Conservation (phyloP, 2,329 filamentous ascomycete genomes). For the Xylariaceae sp. region DNA sequence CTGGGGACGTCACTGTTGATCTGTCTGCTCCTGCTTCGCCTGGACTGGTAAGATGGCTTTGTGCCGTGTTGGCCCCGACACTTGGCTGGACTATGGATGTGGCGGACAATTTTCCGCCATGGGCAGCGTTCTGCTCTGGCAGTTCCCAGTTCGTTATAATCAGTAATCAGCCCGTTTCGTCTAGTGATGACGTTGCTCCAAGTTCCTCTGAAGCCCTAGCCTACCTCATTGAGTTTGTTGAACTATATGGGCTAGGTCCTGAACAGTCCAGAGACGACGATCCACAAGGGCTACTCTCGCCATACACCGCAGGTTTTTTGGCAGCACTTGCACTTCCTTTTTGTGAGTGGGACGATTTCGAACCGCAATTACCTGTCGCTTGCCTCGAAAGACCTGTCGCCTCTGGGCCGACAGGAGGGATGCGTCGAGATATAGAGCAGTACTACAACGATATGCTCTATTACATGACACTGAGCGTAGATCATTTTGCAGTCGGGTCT, state of each 20-base stretch:
- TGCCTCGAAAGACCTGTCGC: not conserved
- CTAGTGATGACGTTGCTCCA: not conserved
- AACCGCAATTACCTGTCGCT: not conserved
- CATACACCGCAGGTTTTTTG: conserved; percentile 3
- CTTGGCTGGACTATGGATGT: conserved; percentile 4
- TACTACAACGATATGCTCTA: conserved; percentile 19
- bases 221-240: conserved; percentile 1
- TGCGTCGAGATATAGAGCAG: not conserved
- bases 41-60: conserved; percentile 7
- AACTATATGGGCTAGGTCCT: not conserved
- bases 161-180: not conserved
- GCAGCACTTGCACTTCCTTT: conserved; percentile 7
- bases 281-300: not conserved
- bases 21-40: conserved; percentile 1
- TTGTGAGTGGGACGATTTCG: conserved; percentile 1
- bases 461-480: conserved; percentile 32
- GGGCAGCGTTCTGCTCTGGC: not conserved
- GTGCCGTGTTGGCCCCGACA: conserved; percentile 6
- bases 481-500: conserved; percentile 23
- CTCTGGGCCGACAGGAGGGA: not conserved
- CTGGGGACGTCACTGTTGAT: not conserved
- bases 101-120: not conserved
- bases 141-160: not conserved
- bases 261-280: not conserved
- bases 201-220: conserved; percentile 2